phyloP scores from a whole-genome alignment of 73 alveolate species.

The Chromera velia region DNA sequence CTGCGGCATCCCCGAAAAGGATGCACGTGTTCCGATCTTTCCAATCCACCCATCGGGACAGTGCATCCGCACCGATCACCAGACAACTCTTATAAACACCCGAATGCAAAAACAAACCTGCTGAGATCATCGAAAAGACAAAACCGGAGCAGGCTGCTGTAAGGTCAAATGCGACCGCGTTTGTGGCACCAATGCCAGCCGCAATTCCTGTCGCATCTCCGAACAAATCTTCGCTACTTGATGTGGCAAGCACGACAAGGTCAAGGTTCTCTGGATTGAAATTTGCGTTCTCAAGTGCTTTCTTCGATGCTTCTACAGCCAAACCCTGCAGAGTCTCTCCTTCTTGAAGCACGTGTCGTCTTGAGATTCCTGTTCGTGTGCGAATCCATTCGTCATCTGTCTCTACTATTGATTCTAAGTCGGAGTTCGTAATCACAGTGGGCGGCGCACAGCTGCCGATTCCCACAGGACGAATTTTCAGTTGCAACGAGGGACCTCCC shows the following conservation, averaged over 20 bases:
- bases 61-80: conserved; percentile 30
- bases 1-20: conserved; percentile 44
- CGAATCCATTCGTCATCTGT: conserved; percentile 39
- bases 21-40: conserved; percentile 37
- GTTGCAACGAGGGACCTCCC: no score
- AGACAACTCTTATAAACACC: not conserved
- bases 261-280: conserved; percentile 11
- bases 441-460: not conserved
- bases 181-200: not conserved
- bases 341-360: not conserved
- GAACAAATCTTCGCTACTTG: conserved; percentile 26
- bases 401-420: conserved; percentile 28
- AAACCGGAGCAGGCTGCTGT: conserved; percentile 45
- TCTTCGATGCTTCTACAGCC: no score
- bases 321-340: not conserved
- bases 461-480: no score
- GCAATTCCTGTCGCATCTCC: conserved; percentile 15
- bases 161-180: conserved; percentile 30
- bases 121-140: conserved; percentile 13
- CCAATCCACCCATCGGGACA: conserved; percentile 38
- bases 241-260: conserved; percentile 24
- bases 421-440: conserved; percentile 21
- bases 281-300: not conserved
- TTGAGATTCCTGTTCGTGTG: conserved; percentile 34
- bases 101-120: not conserved